Evolutionary conservation across 495 filamentous ascomycete species (phyloP), one percentile per base, ranked within the genome.

Genomic region (Letharia lupina): DNA sequence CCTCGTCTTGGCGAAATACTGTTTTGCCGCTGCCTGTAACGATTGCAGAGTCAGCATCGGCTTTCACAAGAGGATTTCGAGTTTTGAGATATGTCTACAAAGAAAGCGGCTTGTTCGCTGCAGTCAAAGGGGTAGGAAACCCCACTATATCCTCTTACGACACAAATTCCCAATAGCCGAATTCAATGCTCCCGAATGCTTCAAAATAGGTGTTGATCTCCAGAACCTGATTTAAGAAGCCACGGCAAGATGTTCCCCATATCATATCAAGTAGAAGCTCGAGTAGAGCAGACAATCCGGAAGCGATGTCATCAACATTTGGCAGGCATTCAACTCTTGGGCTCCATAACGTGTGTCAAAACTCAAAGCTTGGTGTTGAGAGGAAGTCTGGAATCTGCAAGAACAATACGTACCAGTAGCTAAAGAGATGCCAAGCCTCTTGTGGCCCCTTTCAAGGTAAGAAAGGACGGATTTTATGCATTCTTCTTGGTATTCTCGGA

Each of bases 381-480:
- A 35, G 5, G 0, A 57, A 57, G 31, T 57, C 54, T 57, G 33
- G 54, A 37, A 4, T 10, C 1, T 1, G 15, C 4, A 57, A 37
- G 13, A 4, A 16, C 18, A 8, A 12, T 10, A 37, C 54, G 7
- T 37, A 20, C 54, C 94, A 8, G 94, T 98, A 13, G 94, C 94
- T 57, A 99, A 73, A 0, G 94, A 98, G 8, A 99, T 81, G 0
- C 91, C 95, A 11, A 98, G 76, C 13, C 94, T 84, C 67, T 87
- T 89, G 70, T 93, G 85, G 5, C 94, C 95, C 37, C 85, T 73
- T 9, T 84, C 74, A 4, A 98, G 70, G 63, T 91, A 82, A 3
- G 79, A 74, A 18, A 98, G 76, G 13, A 99, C 89, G 1, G 93
- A 84, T 70, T 93, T 86, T 64, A 99, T 96, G 73, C 91, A 91